Evolutionary conservation across 345 rosid genomes (phyloP), one percentile per base, ranked within the genome.

Genomic region (Firmiana major): DNA sequence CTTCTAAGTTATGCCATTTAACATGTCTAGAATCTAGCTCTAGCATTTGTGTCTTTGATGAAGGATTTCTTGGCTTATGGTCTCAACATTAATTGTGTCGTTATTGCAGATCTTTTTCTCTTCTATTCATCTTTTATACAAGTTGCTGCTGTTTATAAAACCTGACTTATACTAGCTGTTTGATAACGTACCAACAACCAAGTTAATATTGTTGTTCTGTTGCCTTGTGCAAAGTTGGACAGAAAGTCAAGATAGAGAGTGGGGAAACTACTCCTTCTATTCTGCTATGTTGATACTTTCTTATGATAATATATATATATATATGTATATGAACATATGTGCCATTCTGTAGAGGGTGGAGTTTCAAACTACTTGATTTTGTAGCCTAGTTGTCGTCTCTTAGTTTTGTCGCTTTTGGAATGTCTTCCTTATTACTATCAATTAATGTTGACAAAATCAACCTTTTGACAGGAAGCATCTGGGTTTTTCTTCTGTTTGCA

Each of bases 401-500:
- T 28, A 8, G 59, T 42, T 15, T 70, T 48, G 11, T 46, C 24
- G 10, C 9, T 26, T 70, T 70, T 48, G 22, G 15, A 48, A 28
- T 49, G 8, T 16, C 2, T 48, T 70, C 24, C 73, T n/a, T 46
- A 26, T 46, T 31, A 48, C 45, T 28, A 40, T 77, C 9, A 55
- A 45, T 24, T 67, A 17, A 12, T 24, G 12, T 9, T 79, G 80
- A 75, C 46, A 19, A 63, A 58, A 28, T 75, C 55, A 3, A 42
- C 49, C 51, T 62, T 68, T 57, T 82, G 76, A 59, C 90, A 96
- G 99, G 99, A 96, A 80, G 78, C 88, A 16, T 86, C 94, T 69
- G 99, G 99, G 12, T 88, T 92, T 84, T 96, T 96, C 97, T 96
- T 96, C 68, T 96, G 99, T 82, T 84, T 96, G 73, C 92, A 96